These are phyloP conservation scores for Fistulinella prunicolor DNA, from an alignment of 768 basidiomycete genomes.

Conservation along the genomic window DNA sequence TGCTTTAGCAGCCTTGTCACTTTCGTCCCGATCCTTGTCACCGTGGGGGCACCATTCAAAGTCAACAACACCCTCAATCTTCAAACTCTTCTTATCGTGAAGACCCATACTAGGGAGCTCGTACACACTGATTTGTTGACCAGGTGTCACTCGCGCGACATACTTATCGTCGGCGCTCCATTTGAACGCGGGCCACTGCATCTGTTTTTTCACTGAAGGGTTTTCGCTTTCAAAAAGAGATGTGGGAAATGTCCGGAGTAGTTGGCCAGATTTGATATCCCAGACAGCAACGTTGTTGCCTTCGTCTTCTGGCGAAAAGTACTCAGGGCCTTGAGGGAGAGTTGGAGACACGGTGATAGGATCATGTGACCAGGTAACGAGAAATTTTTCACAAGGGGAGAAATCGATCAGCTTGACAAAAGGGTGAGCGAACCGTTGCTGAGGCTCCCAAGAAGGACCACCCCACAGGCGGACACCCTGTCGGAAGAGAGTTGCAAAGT, in stretches of 20 bases:
- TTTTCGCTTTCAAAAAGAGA: slow-evolving; percentile 58
- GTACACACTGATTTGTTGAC: slow-evolving; percentile 93
- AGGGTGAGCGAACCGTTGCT: slow-evolving; percentile 92
- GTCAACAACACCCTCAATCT: slow-evolving; percentile 95
- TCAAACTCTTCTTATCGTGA: slow-evolving; percentile 94
- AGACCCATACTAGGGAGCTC: slow-evolving; percentile 93
- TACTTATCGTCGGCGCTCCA: slow-evolving; percentile 98
- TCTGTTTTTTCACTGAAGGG: slow-evolving; percentile 65
- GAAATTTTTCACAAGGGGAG: slow-evolving; percentile 93
- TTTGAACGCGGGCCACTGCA: slow-evolving; percentile 94
- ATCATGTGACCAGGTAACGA: slow-evolving; percentile 97
- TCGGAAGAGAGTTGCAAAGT: slow-evolving; percentile 87
- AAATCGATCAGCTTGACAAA: slow-evolving; percentile 95
- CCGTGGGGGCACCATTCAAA: slow-evolving; percentile 98
- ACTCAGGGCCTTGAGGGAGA: slow-evolving; percentile 76
- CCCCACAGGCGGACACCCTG: slow-evolving; percentile 97
- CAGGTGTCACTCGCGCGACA: slow-evolving; percentile 84
- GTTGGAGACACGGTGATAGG: slow-evolving; percentile 84
- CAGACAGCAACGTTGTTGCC: slow-evolving; percentile 98
- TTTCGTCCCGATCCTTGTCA: slow-evolving; percentile 81
- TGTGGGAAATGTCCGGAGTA: slow-evolving; percentile 88
- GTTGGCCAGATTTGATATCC: slow-evolving; percentile 91
- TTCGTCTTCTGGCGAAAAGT: slow-evolving; percentile 91
- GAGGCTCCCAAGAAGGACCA: slow-evolving; percentile 83
- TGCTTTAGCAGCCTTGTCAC: slow-evolving; percentile 39